Evolutionary conservation across 768 basidiomycete species (phyloP).

Genomic region (Leccinum uliginosum): DNA sequence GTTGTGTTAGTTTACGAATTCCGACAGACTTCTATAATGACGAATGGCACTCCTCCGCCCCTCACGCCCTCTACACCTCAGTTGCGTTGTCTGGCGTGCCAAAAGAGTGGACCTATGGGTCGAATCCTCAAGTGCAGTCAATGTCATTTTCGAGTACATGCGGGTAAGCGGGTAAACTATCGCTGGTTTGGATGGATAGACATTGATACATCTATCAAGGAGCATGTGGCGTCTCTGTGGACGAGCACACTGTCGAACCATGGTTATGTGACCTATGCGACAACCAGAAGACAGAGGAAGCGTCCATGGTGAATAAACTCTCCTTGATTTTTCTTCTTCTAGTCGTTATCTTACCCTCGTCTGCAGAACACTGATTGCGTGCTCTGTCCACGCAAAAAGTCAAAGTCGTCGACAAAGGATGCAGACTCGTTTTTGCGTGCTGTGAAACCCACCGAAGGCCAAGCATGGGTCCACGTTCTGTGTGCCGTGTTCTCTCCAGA

Average conservation of each 20-base stretch:
- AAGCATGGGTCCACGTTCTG: slow-evolving; percentile 87
- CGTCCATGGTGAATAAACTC: slow-evolving; percentile 59
- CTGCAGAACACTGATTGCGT: slow-evolving; percentile 77
- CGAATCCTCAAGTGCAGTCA: slow-evolving; percentile 79
- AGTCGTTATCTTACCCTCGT: neutral
- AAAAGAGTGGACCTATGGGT: slow-evolving; percentile 66
- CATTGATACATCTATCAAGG: slow-evolving; percentile 34
- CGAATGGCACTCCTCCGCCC: slow-evolving; percentile 61
- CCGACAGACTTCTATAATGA: slow-evolving; percentile 34
- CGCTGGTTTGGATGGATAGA: neutral
- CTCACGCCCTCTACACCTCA: slow-evolving; percentile 49
- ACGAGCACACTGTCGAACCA: slow-evolving; percentile 57
- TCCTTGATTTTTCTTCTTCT: neutral
- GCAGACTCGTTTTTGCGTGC: slow-evolving; percentile 66
- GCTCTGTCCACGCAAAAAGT: slow-evolving; percentile 61
- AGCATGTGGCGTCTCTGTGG: slow-evolving; percentile 63
- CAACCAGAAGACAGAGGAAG: slow-evolving; percentile 78
- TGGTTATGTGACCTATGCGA: slow-evolving; percentile 89
- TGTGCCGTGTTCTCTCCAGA: slow-evolving; percentile 89
- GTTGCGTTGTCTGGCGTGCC: slow-evolving; percentile 71
- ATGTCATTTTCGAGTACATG: slow-evolving; percentile 77
- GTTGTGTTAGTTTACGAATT: neutral
- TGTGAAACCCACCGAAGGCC: slow-evolving; percentile 88
- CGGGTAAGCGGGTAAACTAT: slow-evolving; percentile 64
- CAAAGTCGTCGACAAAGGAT: slow-evolving; percentile 39